phyloP scores from a whole-genome alignment of 2,329 filamentous ascomycete genomes.

The Alternaria postmessia region DNA sequence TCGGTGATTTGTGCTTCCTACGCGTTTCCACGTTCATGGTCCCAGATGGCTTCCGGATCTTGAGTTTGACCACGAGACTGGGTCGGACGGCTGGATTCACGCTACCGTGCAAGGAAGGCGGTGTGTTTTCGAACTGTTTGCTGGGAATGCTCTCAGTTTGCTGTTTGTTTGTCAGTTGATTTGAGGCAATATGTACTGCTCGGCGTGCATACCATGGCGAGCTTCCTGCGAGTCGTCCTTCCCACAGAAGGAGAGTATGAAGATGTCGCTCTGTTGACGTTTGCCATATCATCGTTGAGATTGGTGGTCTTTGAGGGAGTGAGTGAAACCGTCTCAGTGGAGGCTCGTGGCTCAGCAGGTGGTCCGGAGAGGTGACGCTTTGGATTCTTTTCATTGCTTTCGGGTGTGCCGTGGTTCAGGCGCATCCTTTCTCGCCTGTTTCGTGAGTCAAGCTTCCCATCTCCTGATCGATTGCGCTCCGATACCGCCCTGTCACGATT shows the following conservation, averaged over 20 bases:
- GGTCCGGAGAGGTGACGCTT: constrained; percentile 3
- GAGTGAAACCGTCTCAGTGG: neutral
- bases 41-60: neutral
- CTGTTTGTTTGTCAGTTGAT: neutral
- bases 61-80: constrained; percentile 7
- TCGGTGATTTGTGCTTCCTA: neutral
- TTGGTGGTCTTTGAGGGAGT: neutral
- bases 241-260: neutral
- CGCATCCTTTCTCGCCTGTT: neutral
- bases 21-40: neutral
- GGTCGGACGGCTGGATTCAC: neutral
- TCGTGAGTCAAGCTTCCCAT: too few species aligned
- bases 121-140: neutral
- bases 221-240: neutral
- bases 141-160: neutral
- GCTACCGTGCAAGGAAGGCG: neutral
- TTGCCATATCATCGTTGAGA: neutral
- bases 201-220: neutral
- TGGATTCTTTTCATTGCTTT: neutral
- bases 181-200: neutral
- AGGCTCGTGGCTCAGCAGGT: neutral
- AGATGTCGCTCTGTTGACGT: neutral
- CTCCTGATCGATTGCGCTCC: too few species aligned
- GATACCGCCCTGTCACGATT: too few species aligned
- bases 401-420: neutral